Evolutionary conservation across 345 rosid species (phyloP).

Genomic region (Arabis hirsuta): DNA sequence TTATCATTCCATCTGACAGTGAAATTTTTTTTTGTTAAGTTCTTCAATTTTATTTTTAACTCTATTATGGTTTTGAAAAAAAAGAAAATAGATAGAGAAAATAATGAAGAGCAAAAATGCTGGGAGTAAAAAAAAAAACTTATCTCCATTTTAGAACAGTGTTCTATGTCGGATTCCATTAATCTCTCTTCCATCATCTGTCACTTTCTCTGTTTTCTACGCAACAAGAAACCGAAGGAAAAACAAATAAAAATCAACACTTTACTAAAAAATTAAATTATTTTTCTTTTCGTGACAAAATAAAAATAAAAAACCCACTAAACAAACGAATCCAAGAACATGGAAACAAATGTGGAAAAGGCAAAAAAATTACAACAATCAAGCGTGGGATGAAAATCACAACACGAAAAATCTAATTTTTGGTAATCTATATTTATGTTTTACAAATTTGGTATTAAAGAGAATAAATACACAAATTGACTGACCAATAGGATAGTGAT

Average conservation of each 20-base stretch:
- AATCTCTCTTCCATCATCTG: conserved; percentile 43
- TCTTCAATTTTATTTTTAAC: too few species aligned
- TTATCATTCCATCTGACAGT: not conserved
- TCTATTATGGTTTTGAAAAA: not conserved
- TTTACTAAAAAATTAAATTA: conserved; percentile 16
- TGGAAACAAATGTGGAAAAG: conserved; percentile 37
- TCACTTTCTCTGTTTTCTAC: conserved; percentile 67
- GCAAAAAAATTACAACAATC: conserved; percentile 30
- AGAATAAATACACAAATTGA: conserved; percentile 7
- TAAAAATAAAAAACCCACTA: conserved; percentile 26
- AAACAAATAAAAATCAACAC: conserved; percentile 5
- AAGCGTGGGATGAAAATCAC: conserved; percentile 39
- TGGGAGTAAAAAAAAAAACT: conserved; percentile 51
- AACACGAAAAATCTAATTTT: conserved; percentile 1
- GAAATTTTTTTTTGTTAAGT: not conserved
- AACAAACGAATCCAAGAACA: conserved; percentile 43
- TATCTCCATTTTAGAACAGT: conserved; percentile 50
- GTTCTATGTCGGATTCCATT: conserved; percentile 61
- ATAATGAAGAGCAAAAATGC: conserved; percentile 36
- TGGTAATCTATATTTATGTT: conserved; percentile 5
- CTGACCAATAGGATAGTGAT: not conserved
- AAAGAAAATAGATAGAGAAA: not conserved
- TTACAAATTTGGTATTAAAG: not conserved
- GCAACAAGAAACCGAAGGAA: conserved; percentile 44
- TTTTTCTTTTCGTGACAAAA: not conserved